Percentiles rank a stretch among this genome's conserved stretches.
Evolutionary conservation across 208 protist genomes (phyloP).

Genomic region (Blechomonas ayalai): DNA sequence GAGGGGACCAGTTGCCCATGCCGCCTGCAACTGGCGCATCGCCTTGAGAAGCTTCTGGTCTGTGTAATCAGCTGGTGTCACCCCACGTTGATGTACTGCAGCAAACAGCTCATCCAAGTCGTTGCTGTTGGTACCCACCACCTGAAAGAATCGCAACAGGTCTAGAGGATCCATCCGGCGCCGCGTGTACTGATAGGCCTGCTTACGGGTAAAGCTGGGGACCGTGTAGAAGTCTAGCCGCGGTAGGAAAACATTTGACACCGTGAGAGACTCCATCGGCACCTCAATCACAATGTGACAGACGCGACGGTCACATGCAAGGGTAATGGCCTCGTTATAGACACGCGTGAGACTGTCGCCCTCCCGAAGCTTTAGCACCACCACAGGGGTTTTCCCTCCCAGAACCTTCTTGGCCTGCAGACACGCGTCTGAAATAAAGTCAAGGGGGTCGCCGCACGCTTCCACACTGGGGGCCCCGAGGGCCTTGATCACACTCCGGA

Average conservation of each 20-base stretch:
- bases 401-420: conserved; percentile 36
- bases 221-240: conserved; percentile 76
- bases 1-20: conserved; percentile 30
- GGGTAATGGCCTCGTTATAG: conserved; percentile 56
- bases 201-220: conserved; percentile 59
- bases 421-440: conserved; percentile 76
- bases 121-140: conserved; percentile 78
- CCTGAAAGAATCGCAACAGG: conserved; percentile 51
- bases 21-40: conserved; percentile 61
- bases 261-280: conserved; percentile 64
- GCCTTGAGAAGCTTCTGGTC: conserved; percentile 74
- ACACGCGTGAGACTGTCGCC: conserved; percentile 42
- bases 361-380: conserved; percentile 58
- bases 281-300: conserved; percentile 80
- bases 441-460: conserved; percentile 74
- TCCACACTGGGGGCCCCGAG: conserved; percentile 77
- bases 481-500: conserved; percentile 55
- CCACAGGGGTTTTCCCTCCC: conserved; percentile 36
- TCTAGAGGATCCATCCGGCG: conserved; percentile 67
- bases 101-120: conserved; percentile 81
- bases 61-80: conserved; percentile 54
- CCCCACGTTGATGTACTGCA: conserved; percentile 48
- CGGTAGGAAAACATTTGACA: conserved; percentile 61
- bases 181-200: conserved; percentile 67
- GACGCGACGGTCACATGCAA: conserved; percentile 51